Evolutionary conservation across 345 rosid genomes (phyloP), one percentile per base, ranked within the genome.

Genomic region (Lagerstroemia speciosa): DNA sequence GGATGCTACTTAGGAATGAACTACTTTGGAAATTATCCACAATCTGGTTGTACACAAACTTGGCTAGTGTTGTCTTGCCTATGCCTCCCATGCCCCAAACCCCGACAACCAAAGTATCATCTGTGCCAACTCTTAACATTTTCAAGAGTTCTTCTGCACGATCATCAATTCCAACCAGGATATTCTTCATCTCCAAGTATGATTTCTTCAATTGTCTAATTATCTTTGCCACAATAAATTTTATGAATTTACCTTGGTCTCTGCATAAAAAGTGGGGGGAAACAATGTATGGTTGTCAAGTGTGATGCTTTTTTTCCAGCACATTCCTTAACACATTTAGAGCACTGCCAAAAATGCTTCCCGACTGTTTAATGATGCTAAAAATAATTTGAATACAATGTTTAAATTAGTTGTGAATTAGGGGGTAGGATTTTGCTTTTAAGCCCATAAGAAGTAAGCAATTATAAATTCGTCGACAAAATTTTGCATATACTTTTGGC

Each of bases 61-160:
- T 72, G 32, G 30, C 70, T 4, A 66, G 70, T 0, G 70, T 72
- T 0, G 70, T 72, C 22, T 72, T 66, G 5, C 70, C 75, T 1
- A 72, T 72, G 2, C 75, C 70, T 11, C 66, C 66, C 70, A 66
- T 33, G 20, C 66, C 75, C 10, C 43, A 33, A 5, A 43, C 34
- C 19, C n/a, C 45, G 24, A 72, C 20, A n/a, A 16, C 3, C 0
- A 1, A 4, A 1, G 33, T 16, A 10, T 58, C 66, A 2, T 9
- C 17, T 14, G 45, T 27, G 1, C 43, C 12, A 29, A 29, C 0
- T 2, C 0, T 27, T 1, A 72, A 19, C 43, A 0, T 31, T 30
- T 5, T 31, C 55, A 65, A 0, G 5, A 41, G 17, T 1, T 29
- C 55, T 31, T 16, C 52, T 2, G 66, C 57, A 2, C 34, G 69